Evolutionary conservation across 345 rosid species (phyloP).

Genomic region (Citrus glauca): DNA sequence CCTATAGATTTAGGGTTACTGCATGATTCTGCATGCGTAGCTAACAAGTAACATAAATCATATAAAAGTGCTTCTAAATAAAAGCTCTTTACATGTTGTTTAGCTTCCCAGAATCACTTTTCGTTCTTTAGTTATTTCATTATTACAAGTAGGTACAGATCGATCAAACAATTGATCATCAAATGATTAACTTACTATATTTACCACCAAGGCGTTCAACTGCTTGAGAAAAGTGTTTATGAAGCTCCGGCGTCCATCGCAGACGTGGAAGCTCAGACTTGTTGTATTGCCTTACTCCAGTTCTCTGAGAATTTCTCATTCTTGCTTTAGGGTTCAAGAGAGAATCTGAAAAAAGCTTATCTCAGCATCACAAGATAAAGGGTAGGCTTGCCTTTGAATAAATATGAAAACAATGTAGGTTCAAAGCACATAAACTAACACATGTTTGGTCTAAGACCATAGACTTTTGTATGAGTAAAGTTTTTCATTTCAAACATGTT

Average conservation of each 20-base stretch:
- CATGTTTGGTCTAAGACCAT: slow-evolving; percentile 21
- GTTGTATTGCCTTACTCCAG: slow-evolving; percentile 32
- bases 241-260: slow-evolving; percentile 49
- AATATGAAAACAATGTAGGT: not conserved
- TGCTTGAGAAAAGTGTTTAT: slow-evolving; percentile 29
- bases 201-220: slow-evolving; percentile 46
- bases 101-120: not conserved
- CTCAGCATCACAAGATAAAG: not conserved
- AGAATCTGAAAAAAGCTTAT: not conserved
- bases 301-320: slow-evolving; percentile 11
- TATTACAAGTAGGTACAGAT: not conserved
- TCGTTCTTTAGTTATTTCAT: not conserved
- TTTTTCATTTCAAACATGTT: not conserved
- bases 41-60: not conserved
- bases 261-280: slow-evolving; percentile 43
- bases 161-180: not conserved
- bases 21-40: not conserved
- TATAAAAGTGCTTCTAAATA: not conserved
- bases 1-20: not conserved
- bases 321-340: not conserved
- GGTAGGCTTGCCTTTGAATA: not conserved
- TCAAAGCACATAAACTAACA: not conserved
- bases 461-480: slow-evolving; percentile 20
- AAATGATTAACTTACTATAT: slow-evolving; percentile 28
- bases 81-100: not conserved